Base-by-base conservation (phyloP, 1,139 yeast genomes). In the Sugiyamaella japonica region DNA sequence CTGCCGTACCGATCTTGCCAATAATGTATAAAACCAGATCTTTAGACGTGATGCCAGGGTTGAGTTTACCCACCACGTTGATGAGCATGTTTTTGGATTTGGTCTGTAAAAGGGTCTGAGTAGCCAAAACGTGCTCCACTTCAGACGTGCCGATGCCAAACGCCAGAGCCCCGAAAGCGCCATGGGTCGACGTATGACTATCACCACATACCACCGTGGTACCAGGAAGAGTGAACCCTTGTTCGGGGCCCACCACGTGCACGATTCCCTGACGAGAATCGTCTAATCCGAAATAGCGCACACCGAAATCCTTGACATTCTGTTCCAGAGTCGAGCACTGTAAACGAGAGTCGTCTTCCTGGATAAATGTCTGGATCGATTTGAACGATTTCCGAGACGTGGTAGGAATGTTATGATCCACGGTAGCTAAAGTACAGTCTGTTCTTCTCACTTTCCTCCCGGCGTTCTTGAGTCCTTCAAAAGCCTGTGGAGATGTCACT, bases 91-190 rank as follows among this genome's bases (percentile, higher is more conserved):
- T 93, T 73, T 91, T 91, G 40, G 97, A 89, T 76, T 89, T 91
- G 61, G 95, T 81, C 76, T 93, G 99, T 68, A 93, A 88, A 61
- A 93, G 78, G 25, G 98, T 91, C 75, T 93, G 99, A 8, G 99
- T 93, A 51, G 99, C 99, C 67, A 93, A 78, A 59, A 93, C 99
- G 71, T 93, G 99, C 76, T 93, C 99, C 54, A 93, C 99, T 75
- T 93, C 99, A 4, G 98, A 91, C 58, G 99, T 93, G 72, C 99
- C 99, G 66, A 93, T 93, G 75, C 99, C 99, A 67, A 93, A 93
- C 12, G 99, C 99, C 59, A 93, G 80, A n/a, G 98, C 78, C 59
- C 99, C 99, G 69, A 93, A 93, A 42, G 99, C 99, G 66, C 99
- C 99, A 69, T 93, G 99, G 1, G 99, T 93, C 3, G 97, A 89